Conservation (phyloP, 208 protist species). For the Wallacemonas sp. region DNA sequence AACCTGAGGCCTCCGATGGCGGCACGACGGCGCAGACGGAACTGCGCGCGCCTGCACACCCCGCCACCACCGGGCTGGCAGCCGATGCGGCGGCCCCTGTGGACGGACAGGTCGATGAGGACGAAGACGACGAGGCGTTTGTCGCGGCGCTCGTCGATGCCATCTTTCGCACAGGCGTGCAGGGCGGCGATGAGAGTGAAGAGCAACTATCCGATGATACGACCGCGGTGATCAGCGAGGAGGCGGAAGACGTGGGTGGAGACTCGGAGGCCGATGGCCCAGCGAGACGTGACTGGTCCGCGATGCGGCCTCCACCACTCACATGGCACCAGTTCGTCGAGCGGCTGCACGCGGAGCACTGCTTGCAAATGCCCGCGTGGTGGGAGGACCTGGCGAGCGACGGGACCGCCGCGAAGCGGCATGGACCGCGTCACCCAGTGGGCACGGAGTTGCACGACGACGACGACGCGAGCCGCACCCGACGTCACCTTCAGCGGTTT, state of each 20-base stretch:
- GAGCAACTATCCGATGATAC: neutral
- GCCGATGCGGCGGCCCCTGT: no score
- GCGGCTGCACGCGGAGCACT: neutral
- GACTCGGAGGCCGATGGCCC: neutral
- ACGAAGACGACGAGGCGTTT: neutral
- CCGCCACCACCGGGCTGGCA: no score
- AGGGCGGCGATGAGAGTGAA: neutral
- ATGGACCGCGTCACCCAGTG: no score
- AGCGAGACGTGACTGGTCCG: neutral
- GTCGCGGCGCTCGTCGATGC: neutral
- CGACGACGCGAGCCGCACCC: neutral
- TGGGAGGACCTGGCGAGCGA: neutral
- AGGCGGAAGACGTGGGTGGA: neutral
- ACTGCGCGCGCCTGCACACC: no score
- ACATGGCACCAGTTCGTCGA: neutral
- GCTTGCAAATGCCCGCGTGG: conserved; percentile 6
- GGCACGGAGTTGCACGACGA: no score
- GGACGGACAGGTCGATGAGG: neutral
- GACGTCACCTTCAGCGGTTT: conserved; percentile 8
- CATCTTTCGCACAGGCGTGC: neutral
- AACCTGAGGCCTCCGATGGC: no score
- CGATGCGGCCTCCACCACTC: neutral
- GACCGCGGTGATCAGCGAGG: neutral
- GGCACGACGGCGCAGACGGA: no score
- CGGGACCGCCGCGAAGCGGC: no score